A percentile compares a stretch with the other conserved stretches of the same genome.
Conservation (phyloP, 148 eudicot species). For the Tetragonia tetragonoides region DNA sequence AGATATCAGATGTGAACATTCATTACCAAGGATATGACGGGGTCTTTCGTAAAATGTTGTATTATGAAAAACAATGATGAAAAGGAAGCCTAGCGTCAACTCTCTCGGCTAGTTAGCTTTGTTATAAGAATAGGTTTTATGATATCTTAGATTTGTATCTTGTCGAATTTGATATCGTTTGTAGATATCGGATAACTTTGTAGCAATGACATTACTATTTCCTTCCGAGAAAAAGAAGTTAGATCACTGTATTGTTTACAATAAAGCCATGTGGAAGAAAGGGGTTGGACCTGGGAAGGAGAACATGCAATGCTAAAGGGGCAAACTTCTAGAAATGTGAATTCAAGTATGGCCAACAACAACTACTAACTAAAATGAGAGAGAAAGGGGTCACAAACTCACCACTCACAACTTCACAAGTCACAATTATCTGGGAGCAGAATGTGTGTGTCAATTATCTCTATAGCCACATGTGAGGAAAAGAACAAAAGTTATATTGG, state of each 20-base stretch:
- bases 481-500: background rate
- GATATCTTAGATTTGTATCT: no score
- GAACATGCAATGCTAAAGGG: constrained; percentile 6
- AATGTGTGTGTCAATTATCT: background rate
- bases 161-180: no score
- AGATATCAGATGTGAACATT: no score
- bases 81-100: no score
- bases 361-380: background rate
- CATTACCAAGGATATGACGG: no score
- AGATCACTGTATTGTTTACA: background rate
- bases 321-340: background rate
- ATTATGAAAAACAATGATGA: no score
- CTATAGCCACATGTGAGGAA: background rate
- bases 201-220: no score
- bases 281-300: background rate
- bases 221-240: background rate
- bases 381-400: background rate
- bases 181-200: no score
- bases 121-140: no score
- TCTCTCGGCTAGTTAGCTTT: no score
- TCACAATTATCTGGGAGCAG: background rate
- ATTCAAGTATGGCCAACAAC: constrained; percentile 1
- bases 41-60: no score
- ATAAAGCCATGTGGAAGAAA: background rate
- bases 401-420: no score